These are phyloP conservation scores for Amaranthus palmeri DNA, from an alignment of 148 eudicot species.

Conservation along the genomic window DNA sequence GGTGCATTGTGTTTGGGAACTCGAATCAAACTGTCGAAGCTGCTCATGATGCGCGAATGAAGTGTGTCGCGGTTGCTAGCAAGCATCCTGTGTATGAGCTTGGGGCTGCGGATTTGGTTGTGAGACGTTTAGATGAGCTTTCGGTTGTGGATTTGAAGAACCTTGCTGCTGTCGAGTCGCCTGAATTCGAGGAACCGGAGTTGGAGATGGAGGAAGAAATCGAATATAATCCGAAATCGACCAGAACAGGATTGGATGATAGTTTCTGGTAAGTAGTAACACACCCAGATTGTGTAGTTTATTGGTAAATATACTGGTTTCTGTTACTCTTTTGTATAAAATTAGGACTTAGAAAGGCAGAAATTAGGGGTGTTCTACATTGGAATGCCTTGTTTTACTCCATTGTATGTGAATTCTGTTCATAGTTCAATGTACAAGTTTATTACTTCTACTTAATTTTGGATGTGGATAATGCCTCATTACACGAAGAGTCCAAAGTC, in stretches of 20 bases:
- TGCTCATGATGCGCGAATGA: conserved; percentile 91
- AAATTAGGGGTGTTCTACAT: neutral
- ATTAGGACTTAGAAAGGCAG: conserved; percentile 24
- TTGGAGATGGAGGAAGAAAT: conserved; percentile 79
- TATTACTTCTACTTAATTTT: conserved; percentile 5
- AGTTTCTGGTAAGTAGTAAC: conserved; percentile 45
- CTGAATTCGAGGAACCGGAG: conserved; percentile 77
- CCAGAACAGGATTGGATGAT: conserved; percentile 52
- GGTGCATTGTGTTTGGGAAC: conserved; percentile 92
- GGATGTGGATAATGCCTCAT: neutral
- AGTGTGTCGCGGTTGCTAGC: conserved; percentile 96
- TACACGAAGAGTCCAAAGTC: too few species aligned
- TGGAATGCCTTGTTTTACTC: conserved; percentile 25
- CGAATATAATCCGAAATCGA: conserved; percentile 34
- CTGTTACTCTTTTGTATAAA: conserved; percentile 35
- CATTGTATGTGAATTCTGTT: conserved; percentile 47
- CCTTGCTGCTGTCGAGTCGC: conserved; percentile 61
- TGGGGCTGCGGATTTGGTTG: conserved; percentile 87
- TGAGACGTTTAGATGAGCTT: conserved; percentile 75
- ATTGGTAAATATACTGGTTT: conserved; percentile 24
- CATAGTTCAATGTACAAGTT: conserved; percentile 14
- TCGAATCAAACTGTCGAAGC: conserved; percentile 92
- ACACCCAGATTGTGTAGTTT: conserved; percentile 39
- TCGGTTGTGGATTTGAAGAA: conserved; percentile 83
- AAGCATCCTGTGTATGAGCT: conserved; percentile 96